Base-by-base conservation (phyloP, 2,329 filamentous ascomycete species). In the Westerdykella aurantiaca region DNA sequence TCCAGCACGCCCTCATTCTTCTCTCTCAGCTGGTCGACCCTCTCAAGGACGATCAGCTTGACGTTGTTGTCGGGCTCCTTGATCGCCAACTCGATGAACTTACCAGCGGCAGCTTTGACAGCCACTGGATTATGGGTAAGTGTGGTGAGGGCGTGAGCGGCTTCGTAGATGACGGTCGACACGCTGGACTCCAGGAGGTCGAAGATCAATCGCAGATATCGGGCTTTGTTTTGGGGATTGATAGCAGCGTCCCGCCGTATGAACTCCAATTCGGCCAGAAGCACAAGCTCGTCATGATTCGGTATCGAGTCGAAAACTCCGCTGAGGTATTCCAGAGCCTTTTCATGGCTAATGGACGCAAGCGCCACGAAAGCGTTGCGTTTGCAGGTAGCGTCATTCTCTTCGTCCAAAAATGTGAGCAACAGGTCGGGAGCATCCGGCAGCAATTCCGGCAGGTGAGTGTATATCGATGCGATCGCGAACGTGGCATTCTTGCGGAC, bases 61-160 rank as follows among this genome's bases (percentile, higher is more conserved):
- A 98, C 93, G 64, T 98, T 98, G 75, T 98, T 98, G 68, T 98
- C 93, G 0, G 93, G 85, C 70, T 97, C 93, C 72, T 95, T 95
- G 66, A 98, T 96, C 65, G 86, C 89, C 7, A 98, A 77, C 69
- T 98, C 93, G 52, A 97, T 95, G 66, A 98, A 93, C 65, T 98
- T 98, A 56, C 82, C 80, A 12, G 93, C 93, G 9, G 93, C 93
- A 21, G 93, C 93, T 72, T 97, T 98, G 47, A 98, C 91, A 14
- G 93, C 93, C 11, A 98, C 93, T 1, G 93, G 91, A 71, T 98
- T 98, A 69, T 81, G 94, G 16, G 93, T 98, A 42, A 98, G 79
- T 1, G 90, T 84, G 6, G 91, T 97, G 44, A 98, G 77, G 11
- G 91, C 95, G 1, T 91, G 96, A 5, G 93, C 93, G 47, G 93